These are phyloP conservation scores for Trichoderma gracile DNA, from an alignment of 2,329 filamentous ascomycete genomes.

Conservation along the genomic window DNA sequence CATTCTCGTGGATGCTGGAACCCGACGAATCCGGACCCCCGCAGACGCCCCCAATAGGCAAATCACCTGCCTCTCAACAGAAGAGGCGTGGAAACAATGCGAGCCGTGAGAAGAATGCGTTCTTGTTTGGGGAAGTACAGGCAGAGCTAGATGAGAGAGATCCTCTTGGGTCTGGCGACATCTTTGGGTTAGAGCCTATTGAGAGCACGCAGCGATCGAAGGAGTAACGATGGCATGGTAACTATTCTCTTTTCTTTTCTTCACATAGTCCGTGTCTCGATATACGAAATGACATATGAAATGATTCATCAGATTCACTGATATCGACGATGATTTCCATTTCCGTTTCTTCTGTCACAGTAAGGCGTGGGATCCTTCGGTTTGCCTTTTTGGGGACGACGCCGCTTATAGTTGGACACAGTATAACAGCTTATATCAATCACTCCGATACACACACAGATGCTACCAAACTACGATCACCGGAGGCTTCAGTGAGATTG, in stretches of 20 bases:
- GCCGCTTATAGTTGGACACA: not conserved
- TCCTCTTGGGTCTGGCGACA: slow-evolving; percentile 48
- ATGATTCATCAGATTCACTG: no score
- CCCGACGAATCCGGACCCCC: slow-evolving; percentile 45
- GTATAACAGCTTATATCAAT: not conserved
- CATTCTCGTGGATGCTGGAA: slow-evolving; percentile 78
- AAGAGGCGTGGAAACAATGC: slow-evolving; percentile 47
- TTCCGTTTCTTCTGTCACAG: not conserved
- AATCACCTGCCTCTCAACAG: slow-evolving; percentile 40
- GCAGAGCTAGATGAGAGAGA: slow-evolving; percentile 40
- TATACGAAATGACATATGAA: not conserved
- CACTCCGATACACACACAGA: not conserved
- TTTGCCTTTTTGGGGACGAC: not conserved
- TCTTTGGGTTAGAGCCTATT: slow-evolving; percentile 58
- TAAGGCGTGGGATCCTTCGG: not conserved
- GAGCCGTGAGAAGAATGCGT: slow-evolving; percentile 58
- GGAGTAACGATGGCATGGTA: slow-evolving; percentile 20
- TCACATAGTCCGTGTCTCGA: not conserved
- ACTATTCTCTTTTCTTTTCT: not conserved
- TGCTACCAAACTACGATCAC: not conserved
- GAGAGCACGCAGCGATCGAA: slow-evolving; percentile 34
- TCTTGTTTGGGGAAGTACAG: slow-evolving; percentile 58
- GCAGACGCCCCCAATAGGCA: slow-evolving; percentile 31
- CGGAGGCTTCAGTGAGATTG: not conserved
- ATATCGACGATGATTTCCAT: not conserved